phyloP scores from a whole-genome alignment of 1,284 basidiomycete species.

The Leccinum glutinopallens region DNA sequence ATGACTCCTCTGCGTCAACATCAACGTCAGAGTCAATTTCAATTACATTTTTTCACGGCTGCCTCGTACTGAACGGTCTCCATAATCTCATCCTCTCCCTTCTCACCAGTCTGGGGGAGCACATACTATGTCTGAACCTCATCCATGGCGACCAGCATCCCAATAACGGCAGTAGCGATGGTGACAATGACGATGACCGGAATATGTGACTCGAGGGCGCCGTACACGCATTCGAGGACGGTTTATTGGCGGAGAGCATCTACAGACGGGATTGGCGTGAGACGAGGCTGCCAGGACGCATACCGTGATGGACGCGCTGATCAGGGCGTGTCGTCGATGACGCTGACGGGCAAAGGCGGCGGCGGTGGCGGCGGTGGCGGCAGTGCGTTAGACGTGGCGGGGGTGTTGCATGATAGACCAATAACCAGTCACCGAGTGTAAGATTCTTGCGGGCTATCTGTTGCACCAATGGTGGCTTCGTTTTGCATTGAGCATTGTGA shows the following conservation, averaged over 20 bases:
- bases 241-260: slow-evolving; percentile 58
- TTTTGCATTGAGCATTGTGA: too few relatives aligned
- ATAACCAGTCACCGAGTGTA: too few relatives aligned
- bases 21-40: background rate
- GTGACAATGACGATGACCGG: background rate
- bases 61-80: background rate
- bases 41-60: background rate
- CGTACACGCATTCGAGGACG: slow-evolving; percentile 64
- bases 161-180: background rate
- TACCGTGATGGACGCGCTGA: slow-evolving; percentile 22
- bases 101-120: slow-evolving; percentile 45
- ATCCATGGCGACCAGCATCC: background rate
- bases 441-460: too few relatives aligned
- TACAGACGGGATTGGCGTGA: slow-evolving; percentile 79
- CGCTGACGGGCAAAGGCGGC: slow-evolving; percentile 21
- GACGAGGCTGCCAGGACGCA: slow-evolving; percentile 45
- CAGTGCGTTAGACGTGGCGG: slow-evolving; percentile 32
- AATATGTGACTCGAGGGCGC: slow-evolving; percentile 43
- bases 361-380: slow-evolving; percentile 28
- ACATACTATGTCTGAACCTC: slow-evolving; percentile 31
- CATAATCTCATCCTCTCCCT: background rate
- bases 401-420: slow-evolving; percentile 10
- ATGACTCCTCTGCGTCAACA: background rate
- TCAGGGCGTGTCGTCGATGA: background rate
- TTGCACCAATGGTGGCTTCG: too few relatives aligned